These are phyloP conservation scores for Arthrobotrys megalospora DNA, from an alignment of 2,329 filamentous ascomycete genomes.

Conservation along the genomic window DNA sequence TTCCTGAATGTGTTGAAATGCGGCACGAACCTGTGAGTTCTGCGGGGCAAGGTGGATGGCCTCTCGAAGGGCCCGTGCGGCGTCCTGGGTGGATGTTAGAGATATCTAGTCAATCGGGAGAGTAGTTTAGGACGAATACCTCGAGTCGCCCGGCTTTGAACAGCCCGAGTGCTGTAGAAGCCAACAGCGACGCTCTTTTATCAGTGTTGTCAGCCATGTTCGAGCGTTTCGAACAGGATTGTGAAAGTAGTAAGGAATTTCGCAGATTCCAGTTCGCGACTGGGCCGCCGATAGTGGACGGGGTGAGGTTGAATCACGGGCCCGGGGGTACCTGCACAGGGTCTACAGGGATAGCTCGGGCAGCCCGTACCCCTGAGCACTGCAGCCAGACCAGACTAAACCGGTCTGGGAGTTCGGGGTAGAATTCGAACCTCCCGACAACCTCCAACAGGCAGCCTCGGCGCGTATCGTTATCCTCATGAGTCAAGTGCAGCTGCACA, in stretches of 20 bases:
- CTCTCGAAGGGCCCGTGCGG: constrained; percentile 63
- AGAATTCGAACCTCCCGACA: not conserved
- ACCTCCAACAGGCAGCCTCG: not conserved
- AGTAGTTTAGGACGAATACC: constrained; percentile 43
- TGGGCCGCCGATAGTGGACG: too few relatives aligned
- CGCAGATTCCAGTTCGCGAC: not conserved
- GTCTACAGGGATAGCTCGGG: constrained; percentile 1
- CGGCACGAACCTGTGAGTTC: constrained; percentile 62
- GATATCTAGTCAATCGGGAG: not conserved
- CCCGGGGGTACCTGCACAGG: not conserved
- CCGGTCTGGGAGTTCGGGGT: not conserved
- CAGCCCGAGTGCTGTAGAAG: constrained; percentile 63
- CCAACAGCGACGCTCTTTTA: constrained; percentile 61
- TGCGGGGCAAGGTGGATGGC: constrained; percentile 63
- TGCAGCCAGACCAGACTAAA: not conserved
- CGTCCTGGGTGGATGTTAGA: constrained; percentile 61
- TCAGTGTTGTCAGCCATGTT: constrained; percentile 50
- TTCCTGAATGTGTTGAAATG: constrained; percentile 63
- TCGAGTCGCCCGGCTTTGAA: constrained; percentile 62
- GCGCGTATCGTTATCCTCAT: constrained; percentile 2
- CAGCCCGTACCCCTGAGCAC: not conserved
- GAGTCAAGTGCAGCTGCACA: constrained; percentile 12
- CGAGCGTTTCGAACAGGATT: constrained; percentile 2
- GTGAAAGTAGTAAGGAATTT: not conserved
- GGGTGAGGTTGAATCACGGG: not conserved